Evolutionary conservation across 176 grass and related monocot species (phyloP), one percentile per base, ranked within the genome.

Genomic region (Microstegium vimineum): DNA sequence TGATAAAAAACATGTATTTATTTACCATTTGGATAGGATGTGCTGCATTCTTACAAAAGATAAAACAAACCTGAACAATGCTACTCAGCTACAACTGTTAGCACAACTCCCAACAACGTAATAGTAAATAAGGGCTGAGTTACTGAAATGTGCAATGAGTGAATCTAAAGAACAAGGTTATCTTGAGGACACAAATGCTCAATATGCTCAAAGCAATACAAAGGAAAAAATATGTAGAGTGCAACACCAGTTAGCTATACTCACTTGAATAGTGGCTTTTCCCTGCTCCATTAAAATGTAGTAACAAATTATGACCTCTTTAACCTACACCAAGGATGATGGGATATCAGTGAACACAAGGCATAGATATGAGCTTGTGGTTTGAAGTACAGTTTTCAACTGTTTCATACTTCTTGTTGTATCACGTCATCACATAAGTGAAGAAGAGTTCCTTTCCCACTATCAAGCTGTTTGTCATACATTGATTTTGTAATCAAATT

Each of bases 391-490:
- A 6, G 9, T 46, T 71, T 66, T 78, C 46, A 83, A 78, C n/a
- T 86, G 40, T 72, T 56, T 49, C 82, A 16, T 86, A 94, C 95
- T 90, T 98, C 95, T 82, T 98, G 92, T 33, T 98, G 90, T 66
- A 95, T 94, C 32, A 95, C 95, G 71, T 98, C 95, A 81, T 98
- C 92, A 86, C 95, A 95, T 81, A 98, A 84, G 59, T 98, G 95
- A 15, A 98, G 89, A 63, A 98, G 90, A 69, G 95, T 98, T 75
- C 92, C 95, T 83, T 92, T 98, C 43, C 95, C 95, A 42, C 95
- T 98, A 75, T 98, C 92, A 80, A 98, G 89, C 66, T 98, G 95
- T 88, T 98, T 95, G 54, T 98, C 92, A 79, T 98, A 95, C 95
- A 98, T 88, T 66, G 92, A 94, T 81, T 95, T 88, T 59, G 89